Conservation (phyloP, 345 rosid species). For the Hibiscus tridactylites region DNA sequence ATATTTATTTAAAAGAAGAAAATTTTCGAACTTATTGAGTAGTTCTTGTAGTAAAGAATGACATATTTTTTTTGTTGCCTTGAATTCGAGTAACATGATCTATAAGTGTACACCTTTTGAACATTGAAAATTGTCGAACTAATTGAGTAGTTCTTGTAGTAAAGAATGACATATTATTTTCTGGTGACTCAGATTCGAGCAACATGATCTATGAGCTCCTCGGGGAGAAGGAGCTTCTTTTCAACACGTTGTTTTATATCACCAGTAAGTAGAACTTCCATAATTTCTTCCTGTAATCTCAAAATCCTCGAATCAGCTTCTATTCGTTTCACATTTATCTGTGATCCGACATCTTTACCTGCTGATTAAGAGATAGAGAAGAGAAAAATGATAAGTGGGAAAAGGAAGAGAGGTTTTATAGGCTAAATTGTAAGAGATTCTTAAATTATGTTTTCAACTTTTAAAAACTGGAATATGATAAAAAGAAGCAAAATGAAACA, state of each 20-base stretch:
- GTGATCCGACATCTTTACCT: conserved; percentile 34
- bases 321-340: conserved; percentile 48
- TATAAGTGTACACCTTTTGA: too few species aligned
- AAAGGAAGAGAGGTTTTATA: not conserved
- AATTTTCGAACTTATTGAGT: too few species aligned
- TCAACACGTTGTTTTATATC: conserved; percentile 26
- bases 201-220: conserved; percentile 74
- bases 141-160: too few species aligned
- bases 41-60: too few species aligned
- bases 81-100: too few species aligned
- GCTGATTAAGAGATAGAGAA: not conserved
- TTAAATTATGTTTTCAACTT: not conserved
- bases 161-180: too few species aligned
- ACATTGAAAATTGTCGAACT: too few species aligned
- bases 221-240: conserved; percentile 48
- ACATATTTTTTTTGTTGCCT: too few species aligned
- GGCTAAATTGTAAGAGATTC: not conserved
- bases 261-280: conserved; percentile 28
- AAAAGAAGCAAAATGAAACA: not conserved
- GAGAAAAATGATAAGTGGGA: not conserved
- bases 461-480: not conserved
- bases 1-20: too few species aligned
- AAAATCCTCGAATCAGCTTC: conserved; percentile 82
- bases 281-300: conserved; percentile 74
- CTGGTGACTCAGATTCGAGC: too few species aligned